Conservation (phyloP, 192 early-diverging fungal genomes). For the Linnemannia hyalina region DNA sequence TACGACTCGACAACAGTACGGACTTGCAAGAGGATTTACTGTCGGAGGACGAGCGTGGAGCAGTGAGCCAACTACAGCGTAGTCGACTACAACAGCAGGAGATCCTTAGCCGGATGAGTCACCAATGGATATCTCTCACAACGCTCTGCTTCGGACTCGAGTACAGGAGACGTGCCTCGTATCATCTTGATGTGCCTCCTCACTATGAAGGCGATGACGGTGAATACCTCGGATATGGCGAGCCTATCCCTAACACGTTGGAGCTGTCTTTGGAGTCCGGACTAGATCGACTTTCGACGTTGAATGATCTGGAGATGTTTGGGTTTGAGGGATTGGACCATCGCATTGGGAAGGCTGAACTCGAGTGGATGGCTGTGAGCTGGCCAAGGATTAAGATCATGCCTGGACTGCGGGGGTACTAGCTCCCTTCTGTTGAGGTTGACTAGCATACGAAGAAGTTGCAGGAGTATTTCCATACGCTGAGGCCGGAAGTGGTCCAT, state of each 20-base stretch:
- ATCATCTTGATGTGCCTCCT: neutral
- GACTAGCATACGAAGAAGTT: too few relatives aligned
- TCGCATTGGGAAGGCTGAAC: neutral
- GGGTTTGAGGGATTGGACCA: neutral
- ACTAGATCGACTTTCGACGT: neutral
- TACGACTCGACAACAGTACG: too few relatives aligned
- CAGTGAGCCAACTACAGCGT: too few relatives aligned
- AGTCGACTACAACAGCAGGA: too few relatives aligned
- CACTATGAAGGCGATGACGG: too few relatives aligned
- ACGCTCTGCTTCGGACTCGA: neutral
- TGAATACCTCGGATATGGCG: neutral
- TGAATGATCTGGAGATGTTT: neutral
- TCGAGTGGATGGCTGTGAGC: neutral
- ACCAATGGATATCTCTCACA: too few relatives aligned
- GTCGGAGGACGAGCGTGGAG: too few relatives aligned
- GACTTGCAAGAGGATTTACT: too few relatives aligned
- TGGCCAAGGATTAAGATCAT: neutral
- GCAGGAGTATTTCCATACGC: too few relatives aligned
- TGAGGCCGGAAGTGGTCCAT: too few relatives aligned
- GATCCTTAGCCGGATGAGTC: too few relatives aligned
- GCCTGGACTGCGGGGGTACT: neutral
- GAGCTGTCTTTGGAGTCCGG: neutral
- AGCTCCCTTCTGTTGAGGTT: too few relatives aligned
- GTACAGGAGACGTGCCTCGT: neutral
- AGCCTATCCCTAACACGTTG: neutral